Base-by-base conservation (phyloP, 139 green algal genomes). In the Picochlorum sp. region DNA sequence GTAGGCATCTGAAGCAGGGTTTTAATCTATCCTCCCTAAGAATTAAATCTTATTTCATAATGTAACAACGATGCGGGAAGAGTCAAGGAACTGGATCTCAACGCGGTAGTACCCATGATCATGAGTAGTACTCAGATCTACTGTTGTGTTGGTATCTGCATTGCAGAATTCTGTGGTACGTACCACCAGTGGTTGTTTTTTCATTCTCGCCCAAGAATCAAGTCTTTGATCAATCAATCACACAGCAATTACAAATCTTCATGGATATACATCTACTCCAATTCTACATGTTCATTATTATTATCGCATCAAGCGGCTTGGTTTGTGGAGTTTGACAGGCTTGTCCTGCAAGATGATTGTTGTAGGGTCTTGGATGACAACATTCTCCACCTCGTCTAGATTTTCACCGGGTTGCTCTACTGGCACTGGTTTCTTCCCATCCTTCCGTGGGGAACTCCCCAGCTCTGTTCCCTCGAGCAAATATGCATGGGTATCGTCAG, bases 321-420 rank as follows among this genome's bases (percentile, higher is more conserved):
- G 69, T 45, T 76, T 76, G 24, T 56, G 34, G 30, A 76, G 56
- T 26, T 62, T 62, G 26, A 72, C 62, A 14, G 69, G 69, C 46
- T 72, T 72, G 56, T 44, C 23, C 10, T 20, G 24, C 21, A 76
- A 64, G 41, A 72, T 51, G 30, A 56, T 21, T 37, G 26, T 44
- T 26, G 54, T 24, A 44, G 15, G 47, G 47, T 41, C 34, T 3
- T 41, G 34, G 0, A 41, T 41, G 8, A 11, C 34, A 0, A 41
- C 34, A 41, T 41, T 41, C 34, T 41, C 34, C 34, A 41, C 34
- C 8, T 41, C 34, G 4, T 30, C 45, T 20, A 20, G 15, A 51
- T 51, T 51, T 18, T 51, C 45, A 51, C 45, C 45, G 3, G 69
- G 60, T 60, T 71, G 70, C 14, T 71, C 69, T 34, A 75, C 60